phyloP scores from a whole-genome alignment of 2,329 filamentous ascomycete genomes.

The Lachnellula suecica region DNA sequence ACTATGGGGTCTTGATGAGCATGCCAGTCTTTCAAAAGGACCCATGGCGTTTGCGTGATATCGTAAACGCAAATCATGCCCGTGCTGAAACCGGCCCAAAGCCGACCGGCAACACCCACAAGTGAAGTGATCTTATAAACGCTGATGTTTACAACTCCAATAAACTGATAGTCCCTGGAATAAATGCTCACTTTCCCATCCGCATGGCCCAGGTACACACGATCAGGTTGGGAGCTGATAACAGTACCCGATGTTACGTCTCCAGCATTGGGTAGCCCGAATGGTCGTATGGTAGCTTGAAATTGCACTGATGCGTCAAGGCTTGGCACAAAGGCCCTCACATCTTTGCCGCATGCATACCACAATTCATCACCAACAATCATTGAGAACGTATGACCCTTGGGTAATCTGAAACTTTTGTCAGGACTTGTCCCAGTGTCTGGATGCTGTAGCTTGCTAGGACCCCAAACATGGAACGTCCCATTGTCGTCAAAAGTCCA shows the following conservation, averaged over 20 bases:
- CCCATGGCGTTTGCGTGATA: slow-evolving; percentile 78
- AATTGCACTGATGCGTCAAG: slow-evolving; percentile 67
- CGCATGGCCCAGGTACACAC: slow-evolving; percentile 85
- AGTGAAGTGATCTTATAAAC: slow-evolving; percentile 93
- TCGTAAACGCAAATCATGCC: slow-evolving; percentile 95
- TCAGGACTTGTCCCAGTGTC: slow-evolving; percentile 70
- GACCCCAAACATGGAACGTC: slow-evolving; percentile 82
- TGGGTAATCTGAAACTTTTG: slow-evolving; percentile 74
- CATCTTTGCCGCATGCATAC: slow-evolving; percentile 84
- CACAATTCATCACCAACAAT: slow-evolving; percentile 83
- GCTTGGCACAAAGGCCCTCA: slow-evolving; percentile 79
- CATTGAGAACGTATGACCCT: slow-evolving; percentile 84
- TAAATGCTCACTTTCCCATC: slow-evolving; percentile 97
- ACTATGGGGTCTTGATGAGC: slow-evolving; percentile 83
- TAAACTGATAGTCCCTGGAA: slow-evolving; percentile 71
- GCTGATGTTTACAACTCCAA: slow-evolving; percentile 82
- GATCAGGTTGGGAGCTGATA: slow-evolving; percentile 71
- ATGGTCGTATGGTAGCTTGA: slow-evolving; percentile 69
- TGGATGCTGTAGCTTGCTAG: slow-evolving; percentile 69
- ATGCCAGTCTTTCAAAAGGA: slow-evolving; percentile 90
- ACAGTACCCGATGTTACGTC: slow-evolving; percentile 85
- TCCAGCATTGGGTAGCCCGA: slow-evolving; percentile 71
- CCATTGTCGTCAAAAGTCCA: slow-evolving; percentile 94
- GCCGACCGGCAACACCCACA: slow-evolving; percentile 72
- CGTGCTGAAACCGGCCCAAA: slow-evolving; percentile 95